phyloP scores from a whole-genome alignment of 2,329 filamentous ascomycete genomes.

The Ceratocystis ficicola region DNA sequence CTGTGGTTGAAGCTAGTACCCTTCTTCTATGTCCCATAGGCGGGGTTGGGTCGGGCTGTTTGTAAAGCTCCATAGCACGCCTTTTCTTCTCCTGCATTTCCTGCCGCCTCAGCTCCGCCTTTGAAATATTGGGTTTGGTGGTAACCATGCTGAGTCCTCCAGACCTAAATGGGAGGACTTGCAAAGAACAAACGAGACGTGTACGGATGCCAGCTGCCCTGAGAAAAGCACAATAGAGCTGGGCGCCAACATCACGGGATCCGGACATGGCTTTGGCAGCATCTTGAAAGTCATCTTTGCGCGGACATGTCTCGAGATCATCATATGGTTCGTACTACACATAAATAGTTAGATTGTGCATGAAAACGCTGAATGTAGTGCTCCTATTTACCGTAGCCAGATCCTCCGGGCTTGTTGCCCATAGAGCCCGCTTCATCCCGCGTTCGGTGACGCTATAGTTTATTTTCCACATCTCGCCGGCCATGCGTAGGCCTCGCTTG shows the following conservation, averaged over 20 bases:
- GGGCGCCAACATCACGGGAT: constrained; percentile 79
- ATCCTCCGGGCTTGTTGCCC: constrained; percentile 57
- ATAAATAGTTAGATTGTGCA: constrained; percentile 10
- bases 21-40: not conserved
- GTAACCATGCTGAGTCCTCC: constrained; percentile 37
- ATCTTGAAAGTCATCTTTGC: constrained; percentile 59
- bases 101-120: constrained; percentile 24
- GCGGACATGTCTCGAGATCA: constrained; percentile 55
- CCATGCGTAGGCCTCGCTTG: constrained; percentile 63
- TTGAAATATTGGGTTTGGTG: constrained; percentile 29
- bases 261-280: constrained; percentile 60
- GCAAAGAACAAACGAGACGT: constrained; percentile 79
- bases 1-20: constrained; percentile 10
- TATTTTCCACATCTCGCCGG: constrained; percentile 52
- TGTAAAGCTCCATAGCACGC: constrained; percentile 18
- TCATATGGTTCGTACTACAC: constrained; percentile 43
- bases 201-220: constrained; percentile 70
- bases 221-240: constrained; percentile 79
- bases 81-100: constrained; percentile 28
- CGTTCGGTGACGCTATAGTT: constrained; percentile 60
- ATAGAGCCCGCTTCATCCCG: constrained; percentile 58
- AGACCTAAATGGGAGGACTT: constrained; percentile 59
- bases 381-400: constrained; percentile 41
- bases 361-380: not conserved
- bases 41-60: constrained; percentile 2